phyloP scores from a whole-genome alignment of 257 asterid species.

The Scutellaria barbata region DNA sequence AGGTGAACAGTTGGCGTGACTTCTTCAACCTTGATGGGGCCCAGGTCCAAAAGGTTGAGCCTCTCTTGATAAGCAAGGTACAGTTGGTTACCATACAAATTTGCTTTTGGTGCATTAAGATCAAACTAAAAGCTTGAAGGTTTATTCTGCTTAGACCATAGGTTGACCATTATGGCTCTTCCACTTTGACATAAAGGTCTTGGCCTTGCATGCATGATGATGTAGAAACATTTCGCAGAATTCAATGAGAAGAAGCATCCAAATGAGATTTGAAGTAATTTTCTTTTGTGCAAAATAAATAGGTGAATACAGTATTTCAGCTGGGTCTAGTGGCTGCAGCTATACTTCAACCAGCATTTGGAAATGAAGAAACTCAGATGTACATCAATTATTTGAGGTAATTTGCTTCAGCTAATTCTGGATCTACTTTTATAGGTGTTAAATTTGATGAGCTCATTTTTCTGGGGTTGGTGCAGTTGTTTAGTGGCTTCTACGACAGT shows the following conservation, averaged over 20 bases:
- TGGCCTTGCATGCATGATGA: not conserved
- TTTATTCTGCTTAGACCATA: constrained; percentile 10
- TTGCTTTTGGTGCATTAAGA: constrained; percentile 14
- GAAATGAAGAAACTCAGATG: constrained; percentile 67
- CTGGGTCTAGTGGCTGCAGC: constrained; percentile 86
- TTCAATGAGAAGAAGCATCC: not conserved
- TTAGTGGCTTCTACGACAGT: constrained; percentile 82
- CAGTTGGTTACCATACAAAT: not conserved
- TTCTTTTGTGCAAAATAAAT: not conserved
- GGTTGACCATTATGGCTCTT: not conserved
- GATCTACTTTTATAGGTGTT: not conserved
- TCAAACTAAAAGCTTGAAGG: constrained; percentile 11
- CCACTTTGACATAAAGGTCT: not conserved
- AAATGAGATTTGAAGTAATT: not conserved
- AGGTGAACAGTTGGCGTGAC: constrained; percentile 77
- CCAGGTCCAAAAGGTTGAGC: constrained; percentile 72
- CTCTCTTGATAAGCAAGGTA: constrained; percentile 94
- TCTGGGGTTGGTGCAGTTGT: constrained; percentile 65
- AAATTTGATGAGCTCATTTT: constrained; percentile 17
- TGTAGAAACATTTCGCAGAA: not conserved
- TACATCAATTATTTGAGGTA: constrained; percentile 76
- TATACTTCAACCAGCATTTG: constrained; percentile 91
- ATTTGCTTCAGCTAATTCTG: not conserved
- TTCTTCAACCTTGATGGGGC: constrained; percentile 85
- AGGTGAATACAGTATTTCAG: constrained; percentile 93